Base-by-base conservation (phyloP, 2,329 filamentous ascomycete genomes). In the Monosporascus sp. region DNA sequence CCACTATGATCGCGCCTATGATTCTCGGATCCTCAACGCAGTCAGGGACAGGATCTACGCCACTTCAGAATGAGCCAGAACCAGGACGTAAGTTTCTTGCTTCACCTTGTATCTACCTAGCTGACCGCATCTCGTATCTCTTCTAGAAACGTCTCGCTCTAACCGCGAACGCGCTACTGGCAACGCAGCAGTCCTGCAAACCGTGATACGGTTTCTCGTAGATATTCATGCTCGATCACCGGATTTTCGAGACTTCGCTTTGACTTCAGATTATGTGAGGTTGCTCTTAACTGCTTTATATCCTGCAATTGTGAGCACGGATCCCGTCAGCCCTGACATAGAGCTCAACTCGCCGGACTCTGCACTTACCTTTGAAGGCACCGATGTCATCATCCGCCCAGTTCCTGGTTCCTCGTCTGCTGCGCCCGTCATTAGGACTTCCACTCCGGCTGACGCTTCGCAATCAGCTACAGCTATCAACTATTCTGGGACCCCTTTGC, bases 261-360 rank as follows among this genome's bases (percentile, higher is more conserved):
- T 87, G 11, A 81, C 80, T 1, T 95, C 92, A 0, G 87, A 89
- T 45, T 97, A 96, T 70, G 76, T 93, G 1, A 86, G 93, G 56
- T 78, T 90, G 47, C 74, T 99, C 4, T 77, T 97, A 1, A 82
- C 84, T 37, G 86, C 90, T 14, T 75, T 97, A 2, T 99, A 94
- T 66, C 92, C 94, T 2, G 83, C 94, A 18, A 81, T 97, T 49
- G 91, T 96, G 25, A 93, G 90, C 61, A 86, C 89, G 14, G 90
- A 97, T 70, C 80, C 86, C 22, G 86, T 97, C 39, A 87, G 83
- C 51, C 86, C 94, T 0, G 89, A 94, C 62, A 89, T 86, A 0
- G 94, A 99, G 68, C 74, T 97, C n/a, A 85, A 90, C 62, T 92
- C 90, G 17, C 82, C 88, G 61, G 87, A 92, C 60, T 89, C 89